Evolutionary conservation across 176 grass and related monocot genomes (phyloP), one percentile per base, ranked within the genome.

Genomic region (Oryza meridionalis): DNA sequence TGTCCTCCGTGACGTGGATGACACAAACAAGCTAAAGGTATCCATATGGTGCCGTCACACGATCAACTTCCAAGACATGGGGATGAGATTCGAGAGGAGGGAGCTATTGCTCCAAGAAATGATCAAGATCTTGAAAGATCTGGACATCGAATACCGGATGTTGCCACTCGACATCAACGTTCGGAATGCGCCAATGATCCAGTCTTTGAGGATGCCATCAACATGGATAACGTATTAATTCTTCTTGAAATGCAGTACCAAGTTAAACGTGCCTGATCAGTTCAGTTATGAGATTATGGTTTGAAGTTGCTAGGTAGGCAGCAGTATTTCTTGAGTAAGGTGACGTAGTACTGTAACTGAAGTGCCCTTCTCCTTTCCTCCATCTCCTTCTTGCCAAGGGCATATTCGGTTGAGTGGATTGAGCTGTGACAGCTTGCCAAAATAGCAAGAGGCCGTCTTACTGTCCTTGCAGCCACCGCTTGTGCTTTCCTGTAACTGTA

Each of bases 21-120:
- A 93, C 43, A 92, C 83, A 27, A 95, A 98, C 85, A 93, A 88
- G n/a, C 72, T 98, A 9, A 92, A 73, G 46, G 45, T 87, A 58
- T 93, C 96, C 40, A 93, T 98, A 71, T 98, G 96, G 96, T 90
- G 89, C 85, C 82, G 91, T 37, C 96, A 98, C 44, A 90, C 90
- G 3, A 98, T 98, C 80, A 98, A 98, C 87, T 95, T 89, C 59
- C 96, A 98, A 17, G 80, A 98, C 78, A 93, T 95, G 93, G 91
- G 91, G 16, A 29, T 83, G 83, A 87, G 89, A 68, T 98, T 82
- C 55, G 79, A 79, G 76, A 87, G 96, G 75, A 92, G 96, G 78
- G 96, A 98, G 81, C 91, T 95, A 5, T 58, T 98, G 27, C 73
- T 98, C 7, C 85, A 93, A 53, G 96, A 98, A 85, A 93, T 93